These are phyloP conservation scores for Hordeum vulgare DNA, from an alignment of 176 grass and related monocot species.

Conservation along the genomic window MorexV3_pseudomolecules_assembly NC_058524.1:512372268-512372767, in stretches of 20 bases:
- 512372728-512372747: slow-evolving; percentile 72
- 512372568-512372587: too few species aligned
- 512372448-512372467: slow-evolving; percentile 1
- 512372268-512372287: too few species aligned
- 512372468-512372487: not conserved
- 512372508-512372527: not conserved
- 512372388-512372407: slow-evolving; percentile 75
- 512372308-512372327: not conserved
- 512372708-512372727: slow-evolving; percentile 87
- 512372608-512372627: too few species aligned
- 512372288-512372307: not conserved
- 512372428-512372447: slow-evolving; percentile 88
- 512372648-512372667: slow-evolving; percentile 67
- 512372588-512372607: not conserved
- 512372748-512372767: slow-evolving; percentile 59
- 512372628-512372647: not conserved
- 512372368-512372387: slow-evolving; percentile 56
- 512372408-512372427: slow-evolving; percentile 85
- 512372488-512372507: not conserved
- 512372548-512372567: too few species aligned
- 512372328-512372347: not conserved
- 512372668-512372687: slow-evolving; percentile 98
- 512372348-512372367: not conserved
- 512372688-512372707: slow-evolving; percentile 80
- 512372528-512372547: not conserved